These are phyloP conservation scores for Cyclanthera cordifolia DNA, from an alignment of 306 rosid genomes.

Conservation along the genomic window DNA sequence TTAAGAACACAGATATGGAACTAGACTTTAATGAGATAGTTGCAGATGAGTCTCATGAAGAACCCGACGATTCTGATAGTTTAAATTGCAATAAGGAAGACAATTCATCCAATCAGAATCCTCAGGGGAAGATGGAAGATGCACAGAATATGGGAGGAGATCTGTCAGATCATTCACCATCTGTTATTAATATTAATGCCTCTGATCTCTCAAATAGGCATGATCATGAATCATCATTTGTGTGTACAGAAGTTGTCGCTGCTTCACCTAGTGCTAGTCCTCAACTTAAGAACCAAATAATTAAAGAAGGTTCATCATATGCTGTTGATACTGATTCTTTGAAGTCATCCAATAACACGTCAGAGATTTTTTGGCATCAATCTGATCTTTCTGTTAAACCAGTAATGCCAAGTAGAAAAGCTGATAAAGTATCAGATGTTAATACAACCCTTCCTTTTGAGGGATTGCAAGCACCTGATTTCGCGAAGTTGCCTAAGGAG, in stretches of 20 bases:
- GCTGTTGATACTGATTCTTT: slow-evolving; percentile 49
- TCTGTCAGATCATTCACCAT: slow-evolving; percentile 36
- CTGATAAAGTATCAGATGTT: slow-evolving; percentile 58
- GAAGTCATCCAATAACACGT: slow-evolving; percentile 41
- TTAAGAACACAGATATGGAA: slow-evolving; percentile 95
- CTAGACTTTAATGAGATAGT: slow-evolving; percentile 82
- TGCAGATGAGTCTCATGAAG: slow-evolving; percentile 76
- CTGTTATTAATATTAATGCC: slow-evolving; percentile 23
- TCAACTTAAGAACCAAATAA: slow-evolving; percentile 52
- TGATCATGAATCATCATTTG: slow-evolving; percentile 58
- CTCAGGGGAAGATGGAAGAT: slow-evolving; percentile 47
- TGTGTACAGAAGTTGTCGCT: slow-evolving; percentile 38
- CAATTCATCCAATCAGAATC: slow-evolving; percentile 31
- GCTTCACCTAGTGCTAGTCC: slow-evolving; percentile 63
- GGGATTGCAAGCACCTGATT: slow-evolving; percentile 66
- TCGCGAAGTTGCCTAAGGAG: slow-evolving; percentile 71
- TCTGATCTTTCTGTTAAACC: slow-evolving; percentile 96
- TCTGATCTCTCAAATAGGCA: slow-evolving; percentile 37
- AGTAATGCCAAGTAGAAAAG: slow-evolving; percentile 90
- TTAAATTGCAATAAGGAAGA: slow-evolving; percentile 36
- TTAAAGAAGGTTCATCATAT: slow-evolving; percentile 57
- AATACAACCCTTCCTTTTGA: slow-evolving; percentile 84
- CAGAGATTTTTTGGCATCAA: slow-evolving; percentile 80
- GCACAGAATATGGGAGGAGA: slow-evolving; percentile 27
- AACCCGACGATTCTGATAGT: slow-evolving; percentile 51